These are phyloP conservation scores for Camelina hispida DNA, from an alignment of 345 rosid species.

Conservation along the genomic window DNA sequence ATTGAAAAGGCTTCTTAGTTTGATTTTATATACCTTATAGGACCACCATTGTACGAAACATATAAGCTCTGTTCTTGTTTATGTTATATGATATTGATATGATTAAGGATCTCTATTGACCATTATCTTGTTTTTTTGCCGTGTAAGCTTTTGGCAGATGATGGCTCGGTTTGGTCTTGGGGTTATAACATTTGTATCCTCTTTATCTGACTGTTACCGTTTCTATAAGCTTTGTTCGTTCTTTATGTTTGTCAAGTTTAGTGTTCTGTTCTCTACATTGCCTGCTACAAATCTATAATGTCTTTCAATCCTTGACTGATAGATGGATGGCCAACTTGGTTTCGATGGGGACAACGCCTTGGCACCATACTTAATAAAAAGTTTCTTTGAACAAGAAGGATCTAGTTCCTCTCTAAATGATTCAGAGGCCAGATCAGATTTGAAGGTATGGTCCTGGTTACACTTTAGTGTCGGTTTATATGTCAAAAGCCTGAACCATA, in stretches of 20 bases:
- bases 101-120: slow-evolving; percentile 27
- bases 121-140: slow-evolving; percentile 30
- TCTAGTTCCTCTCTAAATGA: slow-evolving; percentile 45
- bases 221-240: neutral
- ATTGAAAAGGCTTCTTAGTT: neutral
- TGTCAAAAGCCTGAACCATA: slow-evolving; percentile 17
- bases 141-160: slow-evolving; percentile 63
- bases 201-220: slow-evolving; percentile 38
- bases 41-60: neutral
- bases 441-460: slow-evolving; percentile 53
- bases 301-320: slow-evolving; percentile 59
- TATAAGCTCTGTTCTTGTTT: slow-evolving; percentile 15
- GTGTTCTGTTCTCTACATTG: slow-evolving; percentile 24
- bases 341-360: slow-evolving; percentile 55
- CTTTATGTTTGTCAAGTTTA: neutral
- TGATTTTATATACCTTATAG: neutral
- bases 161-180: slow-evolving; percentile 95
- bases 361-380: slow-evolving; percentile 60
- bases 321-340: slow-evolving; percentile 92
- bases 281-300: slow-evolving; percentile 12
- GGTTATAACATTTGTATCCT: slow-evolving; percentile 96
- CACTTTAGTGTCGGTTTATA: slow-evolving; percentile 4
- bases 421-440: slow-evolving; percentile 45
- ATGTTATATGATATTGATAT: slow-evolving; percentile 10
- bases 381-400: slow-evolving; percentile 46